Evolutionary conservation across 2,329 filamentous ascomycete species (phyloP), one percentile per base, ranked within the genome.

Genomic region (Aspergillus japonicus): DNA sequence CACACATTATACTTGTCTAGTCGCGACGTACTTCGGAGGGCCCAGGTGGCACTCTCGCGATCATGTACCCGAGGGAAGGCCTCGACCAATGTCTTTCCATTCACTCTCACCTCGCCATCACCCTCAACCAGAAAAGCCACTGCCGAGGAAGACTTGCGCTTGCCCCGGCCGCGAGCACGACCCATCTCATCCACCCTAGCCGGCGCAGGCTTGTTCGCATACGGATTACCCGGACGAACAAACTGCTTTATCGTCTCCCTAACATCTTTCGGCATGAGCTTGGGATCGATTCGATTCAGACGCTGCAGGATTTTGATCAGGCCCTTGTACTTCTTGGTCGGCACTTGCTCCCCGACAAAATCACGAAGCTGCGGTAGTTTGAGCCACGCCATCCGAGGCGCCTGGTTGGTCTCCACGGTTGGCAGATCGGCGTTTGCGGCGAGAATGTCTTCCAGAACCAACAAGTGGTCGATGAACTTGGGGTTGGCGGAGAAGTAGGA

Each of bases 1-100:
- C 92, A 99, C 3, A 97, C 87, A 71, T 99, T 99, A 82, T 99
- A 99, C 77, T 97, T 98, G 82, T 96, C 92, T 65, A 96, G 78
- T 64, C 95, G 83, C 48, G 89, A 83, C 24, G 92, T 96, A 53
- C 87, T 84, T 70, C 93, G 92, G 71, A 99, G 78, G 7, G 94
- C 87, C 94, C 94, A 99, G 4, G 96, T 81, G 2, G 91, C 94
- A 72, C 92, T 97, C 81, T 98, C 95, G 48, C 95, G 87, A 77
- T 99, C 94, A 74, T 99, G 94, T 54, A 97, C 78, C 39, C 95
- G 87, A 35, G 88, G 90, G 75, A 99, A 99, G 23, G 86, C 88
- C 54, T 95, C 85, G 54, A 84, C 85, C 58, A 99, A 80, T n/a
- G 85, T 86, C 80, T 92, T 94, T 63, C 93, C 93, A 74, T 99